Conservation (phyloP, 2,329 filamentous ascomycete species). For the Colletotrichum nymphaeae region DNA sequence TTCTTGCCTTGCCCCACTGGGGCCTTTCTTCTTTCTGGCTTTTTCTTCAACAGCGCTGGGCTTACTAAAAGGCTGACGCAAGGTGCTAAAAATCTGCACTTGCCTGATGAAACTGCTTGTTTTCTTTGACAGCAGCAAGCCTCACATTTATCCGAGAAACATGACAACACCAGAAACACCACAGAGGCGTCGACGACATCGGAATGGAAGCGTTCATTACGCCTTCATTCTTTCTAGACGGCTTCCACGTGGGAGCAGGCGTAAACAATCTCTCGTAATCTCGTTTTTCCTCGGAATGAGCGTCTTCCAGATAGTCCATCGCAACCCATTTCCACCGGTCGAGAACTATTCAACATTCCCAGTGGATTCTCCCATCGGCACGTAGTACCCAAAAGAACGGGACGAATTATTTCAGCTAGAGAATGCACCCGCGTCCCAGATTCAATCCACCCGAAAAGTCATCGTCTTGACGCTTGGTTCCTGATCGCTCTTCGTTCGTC, state of each 20-base stretch:
- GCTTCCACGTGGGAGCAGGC: neutral
- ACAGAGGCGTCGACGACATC: neutral
- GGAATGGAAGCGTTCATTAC: neutral
- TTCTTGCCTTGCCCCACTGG: conserved; percentile 6
- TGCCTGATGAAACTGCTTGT: neutral
- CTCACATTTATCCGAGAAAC: neutral
- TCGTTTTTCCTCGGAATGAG: neutral
- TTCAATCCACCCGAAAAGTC: neutral
- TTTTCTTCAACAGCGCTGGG: neutral
- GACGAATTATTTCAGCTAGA: neutral
- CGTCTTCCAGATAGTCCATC: neutral
- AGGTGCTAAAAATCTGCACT: conserved; percentile 2
- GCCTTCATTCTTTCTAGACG: conserved; percentile 1
- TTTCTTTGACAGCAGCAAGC: conserved; percentile 10
- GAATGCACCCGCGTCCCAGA: neutral
- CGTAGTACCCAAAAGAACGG: neutral
- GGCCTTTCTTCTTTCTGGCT: neutral
- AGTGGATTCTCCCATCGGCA: neutral
- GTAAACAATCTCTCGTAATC: neutral
- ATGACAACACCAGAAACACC: neutral
- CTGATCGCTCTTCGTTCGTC: neutral
- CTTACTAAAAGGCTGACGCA: neutral
- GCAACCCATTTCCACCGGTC: neutral
- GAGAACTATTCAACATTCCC: neutral
- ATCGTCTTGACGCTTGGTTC: neutral